Conservation (phyloP, 2,329 filamentous ascomycete genomes). For the Gnomoniopsis sp. region DNA sequence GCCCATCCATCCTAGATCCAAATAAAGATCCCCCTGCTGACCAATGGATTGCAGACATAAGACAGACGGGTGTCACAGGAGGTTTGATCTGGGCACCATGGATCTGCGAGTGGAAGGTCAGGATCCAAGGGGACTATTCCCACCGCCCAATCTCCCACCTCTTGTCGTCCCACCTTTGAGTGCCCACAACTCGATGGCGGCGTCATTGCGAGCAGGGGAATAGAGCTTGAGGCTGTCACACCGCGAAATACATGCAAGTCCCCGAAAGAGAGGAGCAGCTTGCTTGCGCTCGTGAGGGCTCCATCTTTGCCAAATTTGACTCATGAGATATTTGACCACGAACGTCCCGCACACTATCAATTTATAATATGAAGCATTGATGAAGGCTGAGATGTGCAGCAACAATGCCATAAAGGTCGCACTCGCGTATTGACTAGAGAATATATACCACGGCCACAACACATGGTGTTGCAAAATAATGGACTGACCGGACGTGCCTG, state of each 20-base stretch:
- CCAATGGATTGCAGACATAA: conserved; percentile 54
- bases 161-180: conserved; percentile 27
- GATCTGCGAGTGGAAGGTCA: conserved; percentile 38
- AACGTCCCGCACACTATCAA: too few species aligned
- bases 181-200: conserved; percentile 7
- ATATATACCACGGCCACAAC: too few species aligned
- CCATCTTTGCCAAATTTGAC: too few species aligned
- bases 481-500: too few species aligned
- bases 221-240: not conserved
- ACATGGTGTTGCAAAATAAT: too few species aligned
- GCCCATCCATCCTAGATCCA: not conserved
- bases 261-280: too few species aligned
- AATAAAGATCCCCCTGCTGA: not conserved
- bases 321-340: too few species aligned
- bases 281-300: too few species aligned
- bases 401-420: too few species aligned
- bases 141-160: conserved; percentile 25
- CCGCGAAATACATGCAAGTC: not conserved
- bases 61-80: conserved; percentile 71
- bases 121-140: conserved; percentile 19
- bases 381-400: too few species aligned
- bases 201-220: not conserved
- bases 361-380: too few species aligned
- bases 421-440: too few species aligned
- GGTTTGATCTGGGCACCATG: conserved; percentile 56